A percentile compares a stretch with the other conserved stretches of the same genome.
Conservation (phyloP, 768 basidiomycete species). For the Tulasnella sp. region DNA sequence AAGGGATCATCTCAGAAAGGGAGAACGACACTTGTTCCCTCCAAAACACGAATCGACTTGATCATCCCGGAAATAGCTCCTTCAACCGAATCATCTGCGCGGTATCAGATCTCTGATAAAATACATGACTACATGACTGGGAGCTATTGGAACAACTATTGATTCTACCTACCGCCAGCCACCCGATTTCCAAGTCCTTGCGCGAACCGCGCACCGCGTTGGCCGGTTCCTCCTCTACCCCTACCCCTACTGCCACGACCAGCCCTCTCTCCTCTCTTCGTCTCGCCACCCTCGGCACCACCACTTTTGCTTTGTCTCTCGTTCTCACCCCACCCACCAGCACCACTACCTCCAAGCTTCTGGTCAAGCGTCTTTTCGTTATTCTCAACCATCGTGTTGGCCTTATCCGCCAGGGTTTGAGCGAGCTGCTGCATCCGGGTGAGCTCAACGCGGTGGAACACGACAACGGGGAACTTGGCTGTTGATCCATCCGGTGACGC, state of each 20-base stretch:
- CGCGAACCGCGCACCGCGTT: slow-evolving; percentile 69
- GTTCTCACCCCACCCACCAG: slow-evolving; percentile 50
- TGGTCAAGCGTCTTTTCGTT: slow-evolving; percentile 83
- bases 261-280: slow-evolving; percentile 8
- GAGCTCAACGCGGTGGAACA: slow-evolving; percentile 87
- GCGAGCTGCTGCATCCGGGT: slow-evolving; percentile 85
- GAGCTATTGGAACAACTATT: neutral
- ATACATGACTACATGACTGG: neutral
- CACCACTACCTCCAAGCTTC: slow-evolving; percentile 54
- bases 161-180: slow-evolving; percentile 5
- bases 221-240: slow-evolving; percentile 24
- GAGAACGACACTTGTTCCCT: too few species aligned
- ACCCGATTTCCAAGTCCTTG: slow-evolving; percentile 52
- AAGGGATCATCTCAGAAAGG: too few species aligned
- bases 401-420: slow-evolving; percentile 78
- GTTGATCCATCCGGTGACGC: slow-evolving; percentile 26
- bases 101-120: too few species aligned
- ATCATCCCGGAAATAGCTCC: too few species aligned
- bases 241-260: slow-evolving; percentile 9
- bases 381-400: slow-evolving; percentile 75
- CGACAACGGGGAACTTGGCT: slow-evolving; percentile 43
- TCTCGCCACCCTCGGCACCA: slow-evolving; percentile 9
- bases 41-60: too few species aligned
- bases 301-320: slow-evolving; percentile 16
- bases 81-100: too few species aligned